Evolutionary conservation across 257 asterid species (phyloP).

Genomic region (Verbena officinalis): DNA sequence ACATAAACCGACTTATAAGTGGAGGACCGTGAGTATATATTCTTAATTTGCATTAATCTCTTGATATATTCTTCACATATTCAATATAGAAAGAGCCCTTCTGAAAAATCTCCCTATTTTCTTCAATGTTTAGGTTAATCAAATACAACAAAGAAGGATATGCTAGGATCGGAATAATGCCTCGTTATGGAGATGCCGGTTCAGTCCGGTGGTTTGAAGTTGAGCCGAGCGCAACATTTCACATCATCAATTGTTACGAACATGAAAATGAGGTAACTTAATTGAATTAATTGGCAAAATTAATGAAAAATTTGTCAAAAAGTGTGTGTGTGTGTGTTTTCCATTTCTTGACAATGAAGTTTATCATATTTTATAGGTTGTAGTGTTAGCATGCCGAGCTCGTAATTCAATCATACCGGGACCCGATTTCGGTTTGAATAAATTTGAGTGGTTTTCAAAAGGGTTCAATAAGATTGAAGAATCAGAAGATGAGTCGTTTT

Average conservation of each 20-base stretch:
- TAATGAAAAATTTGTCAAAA: neutral
- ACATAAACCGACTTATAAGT: constrained; percentile 47
- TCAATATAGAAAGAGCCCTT: neutral
- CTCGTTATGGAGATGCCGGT: constrained; percentile 71
- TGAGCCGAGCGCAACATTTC: constrained; percentile 58
- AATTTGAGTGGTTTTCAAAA: constrained; percentile 56
- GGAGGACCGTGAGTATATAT: constrained; percentile 78
- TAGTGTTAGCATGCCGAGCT: constrained; percentile 60
- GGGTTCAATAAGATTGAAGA: constrained; percentile 41
- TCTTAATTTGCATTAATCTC: neutral
- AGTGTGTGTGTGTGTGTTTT: neutral
- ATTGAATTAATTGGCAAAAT: neutral
- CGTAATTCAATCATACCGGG: constrained; percentile 60
- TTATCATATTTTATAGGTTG: constrained; percentile 43
- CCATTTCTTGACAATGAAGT: neutral
- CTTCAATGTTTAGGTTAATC: constrained; percentile 41
- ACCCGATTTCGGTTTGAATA: constrained; percentile 59
- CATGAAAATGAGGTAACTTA: constrained; percentile 54
- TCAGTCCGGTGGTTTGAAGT: constrained; percentile 71
- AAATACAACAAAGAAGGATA: constrained; percentile 47
- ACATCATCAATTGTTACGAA: constrained; percentile 73
- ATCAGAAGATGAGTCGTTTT: constrained; percentile 32
- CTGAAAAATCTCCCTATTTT: neutral
- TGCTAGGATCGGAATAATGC: constrained; percentile 82
- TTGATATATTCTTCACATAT: neutral